Evolutionary conservation across 257 asterid genomes (phyloP).

Genomic region (Solanum pennellii): DNA sequence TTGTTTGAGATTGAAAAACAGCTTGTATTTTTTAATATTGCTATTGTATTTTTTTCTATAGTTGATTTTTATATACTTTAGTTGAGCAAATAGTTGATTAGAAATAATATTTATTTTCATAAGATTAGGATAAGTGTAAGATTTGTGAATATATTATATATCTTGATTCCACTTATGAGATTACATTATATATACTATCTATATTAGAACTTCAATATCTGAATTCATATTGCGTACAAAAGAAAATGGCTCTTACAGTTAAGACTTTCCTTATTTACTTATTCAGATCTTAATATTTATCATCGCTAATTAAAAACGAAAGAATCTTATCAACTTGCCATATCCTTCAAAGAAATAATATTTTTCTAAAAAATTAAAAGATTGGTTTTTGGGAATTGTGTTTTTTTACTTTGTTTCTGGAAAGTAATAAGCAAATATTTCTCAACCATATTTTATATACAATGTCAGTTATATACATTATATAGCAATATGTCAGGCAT

Average conservation of each 20-base stretch:
- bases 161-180: too few relatives aligned
- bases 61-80: too few relatives aligned
- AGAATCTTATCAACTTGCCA: not conserved
- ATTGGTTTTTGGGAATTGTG: not conserved
- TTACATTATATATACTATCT: too few relatives aligned
- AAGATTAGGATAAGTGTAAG: too few relatives aligned
- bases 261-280: not conserved
- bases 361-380: not conserved
- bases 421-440: not conserved
- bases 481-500: too few relatives aligned
- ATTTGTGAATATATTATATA: too few relatives aligned
- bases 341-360: not conserved
- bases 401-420: not conserved
- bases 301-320: not conserved
- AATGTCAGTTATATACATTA: too few relatives aligned
- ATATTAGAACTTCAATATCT: not conserved
- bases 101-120: too few relatives aligned
- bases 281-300: too few relatives aligned
- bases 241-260: not conserved
- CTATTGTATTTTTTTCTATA: too few relatives aligned
- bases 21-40: not conserved
- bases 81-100: fast-evolving
- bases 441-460: not conserved
- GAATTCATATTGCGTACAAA: fast-evolving
- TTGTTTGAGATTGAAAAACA: not conserved